Percentiles rank a stretch among this genome's conserved stretches.
phyloP scores from a whole-genome alignment of 805 yeast species.

The Starmerella apis region DNA sequence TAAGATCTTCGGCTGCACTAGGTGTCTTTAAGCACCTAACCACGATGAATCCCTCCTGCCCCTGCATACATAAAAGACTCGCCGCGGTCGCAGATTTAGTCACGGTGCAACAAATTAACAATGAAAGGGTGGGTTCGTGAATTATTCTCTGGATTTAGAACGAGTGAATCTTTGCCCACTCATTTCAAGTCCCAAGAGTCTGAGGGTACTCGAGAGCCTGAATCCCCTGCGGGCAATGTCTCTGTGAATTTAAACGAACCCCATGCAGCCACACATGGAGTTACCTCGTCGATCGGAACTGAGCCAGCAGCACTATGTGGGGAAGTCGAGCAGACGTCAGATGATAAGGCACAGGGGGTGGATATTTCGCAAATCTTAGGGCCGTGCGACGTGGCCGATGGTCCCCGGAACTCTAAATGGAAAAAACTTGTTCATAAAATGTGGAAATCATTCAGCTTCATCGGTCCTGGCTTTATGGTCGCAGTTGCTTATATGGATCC shows the following conservation, averaged over 20 bases:
- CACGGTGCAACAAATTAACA: neutral
- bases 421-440: neutral
- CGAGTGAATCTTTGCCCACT: neutral
- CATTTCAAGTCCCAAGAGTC: neutral
- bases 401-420: conserved; percentile 3
- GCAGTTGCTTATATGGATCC: conserved; percentile 96
- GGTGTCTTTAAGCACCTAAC: neutral
- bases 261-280: neutral
- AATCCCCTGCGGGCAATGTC: neutral
- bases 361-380: neutral
- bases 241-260: neutral
- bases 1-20: neutral
- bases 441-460: conserved; percentile 47
- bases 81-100: neutral
- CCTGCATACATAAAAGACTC: neutral
- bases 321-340: neutral
- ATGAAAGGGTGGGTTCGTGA: neutral
- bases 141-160: neutral
- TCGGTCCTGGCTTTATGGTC: conserved; percentile 96
- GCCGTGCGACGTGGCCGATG: neutral
- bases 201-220: neutral
- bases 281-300: neutral
- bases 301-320: neutral
- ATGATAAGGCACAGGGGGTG: neutral
- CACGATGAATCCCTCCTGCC: neutral